Base-by-base conservation (phyloP, 2,329 filamentous ascomycete species). In the Lasiodiplodia gonubiensis region DNA sequence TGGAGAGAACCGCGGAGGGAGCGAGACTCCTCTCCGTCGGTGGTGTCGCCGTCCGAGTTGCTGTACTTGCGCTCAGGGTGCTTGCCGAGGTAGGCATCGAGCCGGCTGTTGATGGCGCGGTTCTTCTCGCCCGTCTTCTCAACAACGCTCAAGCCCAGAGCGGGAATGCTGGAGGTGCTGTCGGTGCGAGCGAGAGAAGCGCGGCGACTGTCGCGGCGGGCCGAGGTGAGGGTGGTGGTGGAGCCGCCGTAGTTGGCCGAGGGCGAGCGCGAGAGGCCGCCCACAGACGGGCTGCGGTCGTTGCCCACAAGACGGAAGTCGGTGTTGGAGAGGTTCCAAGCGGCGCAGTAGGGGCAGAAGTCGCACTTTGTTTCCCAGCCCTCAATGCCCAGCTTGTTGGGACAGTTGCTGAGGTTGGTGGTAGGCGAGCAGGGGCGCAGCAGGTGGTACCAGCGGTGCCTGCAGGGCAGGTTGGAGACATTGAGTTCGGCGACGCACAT, bases 401-500 rank as follows among this genome's bases (percentile, higher is more conserved):
- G 72, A 72, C 83, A 85, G 73, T 83, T 83, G 72, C 79, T 72
- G 64, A 85, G 80, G 70, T 84, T 81, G 72, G 75, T 78, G 57
- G 76, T 75, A 2, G 80, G 76, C 33, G 73, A 74, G 76, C 83
- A 85, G 53, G 81, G 74, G 46, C 78, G 76, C 39, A 80, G 74
- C 33, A 85, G 79, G 68, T 82, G 79, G 75, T 83, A 84, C 82
- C 82, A 85, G 69, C 83, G 80, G 70, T 85, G 83, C 66, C 77
- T 75, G 78, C 83, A 85, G 52, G 79, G 74, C 64, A 80, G 77
- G 8, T 79, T 77, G 61, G 81, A 80, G 67, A 84, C 80, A 74
- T 83, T 83, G 53, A 85, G 78, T 70, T 83, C 81, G 69, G 82
- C 82, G 73, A 84, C 75, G 70, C 83, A 85, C 83, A 85, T 85